Percentiles rank a stretch among this genome's conserved stretches.
These are phyloP conservation scores for Coniochaeta sp. DNA, from an alignment of 2,329 filamentous ascomycete species.

Conservation along the genomic window DNA sequence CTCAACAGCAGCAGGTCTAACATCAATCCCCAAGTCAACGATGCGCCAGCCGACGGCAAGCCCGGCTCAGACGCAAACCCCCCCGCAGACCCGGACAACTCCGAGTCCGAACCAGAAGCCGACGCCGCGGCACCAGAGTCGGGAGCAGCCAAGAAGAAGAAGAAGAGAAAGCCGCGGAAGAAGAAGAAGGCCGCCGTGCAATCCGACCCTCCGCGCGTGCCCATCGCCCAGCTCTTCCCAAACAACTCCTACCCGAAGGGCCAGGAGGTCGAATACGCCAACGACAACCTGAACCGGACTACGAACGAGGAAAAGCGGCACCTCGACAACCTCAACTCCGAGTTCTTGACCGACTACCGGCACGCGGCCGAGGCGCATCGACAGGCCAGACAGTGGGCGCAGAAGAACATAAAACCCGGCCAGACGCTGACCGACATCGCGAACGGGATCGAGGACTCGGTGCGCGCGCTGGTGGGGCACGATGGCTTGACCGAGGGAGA, in stretches of 20 bases:
- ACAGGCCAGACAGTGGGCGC: constrained; percentile 74
- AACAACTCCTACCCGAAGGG: constrained; percentile 67
- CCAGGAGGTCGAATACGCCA: constrained; percentile 68
- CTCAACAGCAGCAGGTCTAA: background rate
- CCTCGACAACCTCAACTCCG: constrained; percentile 70
- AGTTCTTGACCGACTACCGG: constrained; percentile 72
- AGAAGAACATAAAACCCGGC: constrained; percentile 72
- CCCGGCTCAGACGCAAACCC: constrained; percentile 21
- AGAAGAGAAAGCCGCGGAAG: constrained; percentile 71
- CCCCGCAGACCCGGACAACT: constrained; percentile 36
- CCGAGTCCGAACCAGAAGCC: constrained; percentile 45
- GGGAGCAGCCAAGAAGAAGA: constrained; percentile 64
- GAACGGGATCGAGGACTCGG: constrained; percentile 73
- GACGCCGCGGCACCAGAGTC: constrained; percentile 27
- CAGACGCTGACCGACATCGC: constrained; percentile 72
- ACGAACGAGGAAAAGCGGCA: constrained; percentile 81
- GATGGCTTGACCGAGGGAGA: constrained; percentile 70
- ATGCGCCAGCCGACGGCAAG: constrained; percentile 26
- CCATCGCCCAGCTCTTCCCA: constrained; percentile 67
- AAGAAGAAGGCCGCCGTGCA: constrained; percentile 59
- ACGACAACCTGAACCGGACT: constrained; percentile 72
- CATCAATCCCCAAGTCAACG: constrained; percentile 27
- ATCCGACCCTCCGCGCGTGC: constrained; percentile 69
- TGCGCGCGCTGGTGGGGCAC: constrained; percentile 68
- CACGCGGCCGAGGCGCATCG: constrained; percentile 73